Evolutionary conservation across 495 filamentous ascomycete species (phyloP).

Genomic region (Hypoxylon fuscum): DNA sequence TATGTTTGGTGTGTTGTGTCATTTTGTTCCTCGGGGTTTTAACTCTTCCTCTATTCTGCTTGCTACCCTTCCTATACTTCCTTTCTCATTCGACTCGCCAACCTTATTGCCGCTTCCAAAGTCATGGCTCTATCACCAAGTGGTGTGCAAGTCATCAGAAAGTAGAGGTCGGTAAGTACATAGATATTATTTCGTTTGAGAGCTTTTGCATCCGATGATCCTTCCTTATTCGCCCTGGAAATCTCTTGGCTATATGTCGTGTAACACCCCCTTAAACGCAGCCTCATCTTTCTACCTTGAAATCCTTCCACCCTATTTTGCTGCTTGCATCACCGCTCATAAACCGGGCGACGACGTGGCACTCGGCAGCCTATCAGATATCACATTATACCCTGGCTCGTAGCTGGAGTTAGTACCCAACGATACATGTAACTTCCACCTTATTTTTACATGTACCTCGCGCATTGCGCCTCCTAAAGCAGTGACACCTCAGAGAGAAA

Average conservation of each 20-base stretch:
- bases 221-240: not conserved
- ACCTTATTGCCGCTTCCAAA: no score
- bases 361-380: constrained; percentile 12
- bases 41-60: no score
- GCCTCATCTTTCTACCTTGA: not conserved
- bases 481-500: constrained; percentile 25
- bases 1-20: no score
- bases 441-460: constrained; percentile 34
- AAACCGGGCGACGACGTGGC: constrained; percentile 13
- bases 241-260: not conserved
- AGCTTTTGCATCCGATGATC: no score
- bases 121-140: no score
- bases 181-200: no score
- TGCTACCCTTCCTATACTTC: no score
- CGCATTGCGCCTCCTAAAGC: constrained; percentile 21
- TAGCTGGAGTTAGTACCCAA: not conserved
- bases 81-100: no score
- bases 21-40: no score
- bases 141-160: no score
- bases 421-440: constrained; percentile 19
- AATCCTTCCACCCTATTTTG: constrained; percentile 25
- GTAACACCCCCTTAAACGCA: constrained; percentile 15
- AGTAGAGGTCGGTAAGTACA: no score
- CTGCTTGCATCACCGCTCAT: constrained; percentile 5
- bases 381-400: not conserved